phyloP scores from a whole-genome alignment of 2,329 filamentous ascomycete genomes.

The Diplodia mutila region DNA sequence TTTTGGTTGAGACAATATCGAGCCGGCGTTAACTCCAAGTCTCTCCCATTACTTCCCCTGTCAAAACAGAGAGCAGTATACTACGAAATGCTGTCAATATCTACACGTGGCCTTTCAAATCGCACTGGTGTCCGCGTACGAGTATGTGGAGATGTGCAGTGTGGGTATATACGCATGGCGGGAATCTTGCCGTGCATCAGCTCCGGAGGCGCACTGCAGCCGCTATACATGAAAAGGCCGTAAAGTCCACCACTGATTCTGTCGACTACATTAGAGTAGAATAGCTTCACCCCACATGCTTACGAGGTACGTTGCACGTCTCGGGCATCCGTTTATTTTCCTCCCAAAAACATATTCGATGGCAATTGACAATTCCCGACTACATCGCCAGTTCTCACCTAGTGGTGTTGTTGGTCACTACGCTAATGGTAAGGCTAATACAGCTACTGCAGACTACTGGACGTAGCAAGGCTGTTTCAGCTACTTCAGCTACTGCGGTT shows the following conservation, averaged over 20 bases:
- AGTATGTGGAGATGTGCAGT: not conserved
- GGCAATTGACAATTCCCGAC: not conserved
- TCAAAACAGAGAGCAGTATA: not conserved
- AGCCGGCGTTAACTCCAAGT: not conserved
- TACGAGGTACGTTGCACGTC: not conserved
- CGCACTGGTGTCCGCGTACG: too few relatives aligned
- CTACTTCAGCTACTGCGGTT: too few relatives aligned
- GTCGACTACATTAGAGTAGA: too few relatives aligned
- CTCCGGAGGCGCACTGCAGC: not conserved
- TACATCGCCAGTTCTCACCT: too few relatives aligned
- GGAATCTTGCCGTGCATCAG: not conserved
- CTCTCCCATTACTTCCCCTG: not conserved
- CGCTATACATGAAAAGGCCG: not conserved
- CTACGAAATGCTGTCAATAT: not conserved
- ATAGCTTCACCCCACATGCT: not conserved
- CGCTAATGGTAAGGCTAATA: too few relatives aligned
- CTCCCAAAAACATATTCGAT: too few relatives aligned
- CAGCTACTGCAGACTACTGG: too few relatives aligned
- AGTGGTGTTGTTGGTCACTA: too few relatives aligned
- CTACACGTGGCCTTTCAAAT: not conserved
- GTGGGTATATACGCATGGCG: conserved; percentile 8
- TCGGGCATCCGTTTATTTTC: not conserved
- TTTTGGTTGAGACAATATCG: not conserved
- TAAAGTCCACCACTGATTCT: not conserved
- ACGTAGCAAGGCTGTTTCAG: too few relatives aligned